Conservation (phyloP, 768 basidiomycete genomes). For the Auriscalpium orientale region DNA sequence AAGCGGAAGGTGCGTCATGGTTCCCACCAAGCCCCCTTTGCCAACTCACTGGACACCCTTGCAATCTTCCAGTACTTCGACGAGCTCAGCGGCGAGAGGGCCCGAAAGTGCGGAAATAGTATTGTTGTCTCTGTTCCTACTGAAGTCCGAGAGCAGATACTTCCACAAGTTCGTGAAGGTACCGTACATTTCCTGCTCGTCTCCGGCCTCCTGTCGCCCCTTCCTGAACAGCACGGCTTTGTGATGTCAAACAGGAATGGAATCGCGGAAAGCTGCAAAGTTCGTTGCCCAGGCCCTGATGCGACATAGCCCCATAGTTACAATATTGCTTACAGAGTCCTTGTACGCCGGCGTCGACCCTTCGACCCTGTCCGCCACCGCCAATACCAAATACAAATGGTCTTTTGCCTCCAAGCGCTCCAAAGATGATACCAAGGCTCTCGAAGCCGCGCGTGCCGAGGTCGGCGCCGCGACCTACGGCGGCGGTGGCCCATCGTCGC, state of each 20-base stretch:
- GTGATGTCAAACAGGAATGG: constrained; percentile 48
- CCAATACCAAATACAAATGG: constrained; percentile 85
- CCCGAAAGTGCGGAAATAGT: constrained; percentile 50
- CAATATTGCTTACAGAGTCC: constrained; percentile 31
- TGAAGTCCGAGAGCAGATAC: constrained; percentile 44
- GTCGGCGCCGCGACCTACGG: constrained; percentile 42
- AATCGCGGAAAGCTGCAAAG: constrained; percentile 70
- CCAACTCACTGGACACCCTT: background rate
- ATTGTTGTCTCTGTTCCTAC: constrained; percentile 21
- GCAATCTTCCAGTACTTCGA: constrained; percentile 62
- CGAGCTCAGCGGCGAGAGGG: constrained; percentile 74
- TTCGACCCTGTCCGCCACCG: constrained; percentile 46
- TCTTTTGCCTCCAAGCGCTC: constrained; percentile 65
- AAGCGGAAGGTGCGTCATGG: constrained; percentile 41
- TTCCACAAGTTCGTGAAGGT: constrained; percentile 92
- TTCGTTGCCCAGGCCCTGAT: constrained; percentile 24
- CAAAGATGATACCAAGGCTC: constrained; percentile 47
- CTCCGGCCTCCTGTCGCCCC: no score
- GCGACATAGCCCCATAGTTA: background rate
- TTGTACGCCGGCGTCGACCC: constrained; percentile 58
- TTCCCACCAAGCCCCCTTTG: constrained; percentile 11
- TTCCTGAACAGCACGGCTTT: no score
- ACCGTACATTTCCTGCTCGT: constrained; percentile 8
- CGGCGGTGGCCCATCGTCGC: constrained; percentile 6
- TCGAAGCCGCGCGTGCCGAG: constrained; percentile 52